Evolutionary conservation across 208 protist species (phyloP), one percentile per base, ranked within the genome.

Genomic region (Trypanosomatidae sp.): DNA sequence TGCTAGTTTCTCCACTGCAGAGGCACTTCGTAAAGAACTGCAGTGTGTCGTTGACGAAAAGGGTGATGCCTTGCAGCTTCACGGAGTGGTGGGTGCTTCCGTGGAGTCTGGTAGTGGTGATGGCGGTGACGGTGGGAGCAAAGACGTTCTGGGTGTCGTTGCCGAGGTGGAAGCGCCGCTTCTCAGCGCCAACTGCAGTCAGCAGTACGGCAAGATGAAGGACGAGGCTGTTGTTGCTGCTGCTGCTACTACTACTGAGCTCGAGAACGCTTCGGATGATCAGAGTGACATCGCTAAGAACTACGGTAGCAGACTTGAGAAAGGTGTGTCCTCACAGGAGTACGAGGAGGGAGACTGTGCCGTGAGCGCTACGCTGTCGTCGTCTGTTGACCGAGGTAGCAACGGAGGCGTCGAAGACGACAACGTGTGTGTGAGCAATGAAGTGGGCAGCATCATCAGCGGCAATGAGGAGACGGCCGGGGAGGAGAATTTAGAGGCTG

Each of bases 101-200:
- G 17, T 12, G 13, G 44, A 55, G 25, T 68, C 43, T 33, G 12
- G 44, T 39, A 28, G 41, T 5, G 43, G 22, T 5, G 44, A 33
- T 39, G 33, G 12, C 36, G 13, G 22, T 44, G 49, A 15, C 17
- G 47, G 33, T 19, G 49, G 28, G 28, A 59, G 28, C 49, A 33
- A 69, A n/a, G 66, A 59, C 25, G 66, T 69, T 8, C 13, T 69
- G 28, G 33, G 22, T 36, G 33, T 49, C 28, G 25, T 69, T 39
- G 66, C 46, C 1, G 46, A 69, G 66, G 49, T 59, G 49, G 66
- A 69, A 15, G 49, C 49, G 33, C 22, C 49, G 3, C 33, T 59
- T 30, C 17, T 56, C 33, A 41, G 30, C 6, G 28, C 30, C 49
- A 19, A 39, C 43, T 46, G 28, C 46, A 53, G 44, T 36, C 44